Evolutionary conservation across 768 basidiomycete genomes (phyloP).

Genomic region (Lanmaoa rubissima): DNA sequence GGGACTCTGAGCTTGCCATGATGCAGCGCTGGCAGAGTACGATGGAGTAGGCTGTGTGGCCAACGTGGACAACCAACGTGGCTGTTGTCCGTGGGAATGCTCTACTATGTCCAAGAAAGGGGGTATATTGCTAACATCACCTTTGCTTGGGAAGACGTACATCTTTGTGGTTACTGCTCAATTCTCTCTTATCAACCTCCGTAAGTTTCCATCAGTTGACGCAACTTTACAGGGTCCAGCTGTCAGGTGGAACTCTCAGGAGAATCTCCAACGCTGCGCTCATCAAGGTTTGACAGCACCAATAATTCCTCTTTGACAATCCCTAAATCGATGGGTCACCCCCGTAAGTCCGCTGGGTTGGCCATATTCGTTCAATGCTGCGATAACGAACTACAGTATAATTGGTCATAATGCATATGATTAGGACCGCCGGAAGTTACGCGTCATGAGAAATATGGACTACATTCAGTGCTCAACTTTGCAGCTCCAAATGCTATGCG

Average conservation of each 20-base stretch:
- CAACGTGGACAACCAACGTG: constrained; percentile 10
- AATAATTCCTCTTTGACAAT: constrained; percentile 19
- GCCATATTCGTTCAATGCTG: constrained; percentile 6
- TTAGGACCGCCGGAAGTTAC: neutral
- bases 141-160: constrained; percentile 18
- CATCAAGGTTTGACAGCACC: constrained; percentile 30
- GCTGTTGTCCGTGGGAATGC: constrained; percentile 24
- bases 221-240: constrained; percentile 23
- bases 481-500: neutral
- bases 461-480: neutral
- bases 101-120: neutral
- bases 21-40: neutral
- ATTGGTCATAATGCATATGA: neutral
- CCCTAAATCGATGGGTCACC: constrained; percentile 17
- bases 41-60: constrained; percentile 16
- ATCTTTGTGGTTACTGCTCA: constrained; percentile 15
- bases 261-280: constrained; percentile 7
- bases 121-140: constrained; percentile 3
- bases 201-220: constrained; percentile 23
- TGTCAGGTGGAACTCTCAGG: constrained; percentile 20
- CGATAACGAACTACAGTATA: constrained; percentile 11
- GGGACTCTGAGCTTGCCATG: constrained; percentile 25
- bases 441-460: neutral
- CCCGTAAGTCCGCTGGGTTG: constrained; percentile 22
- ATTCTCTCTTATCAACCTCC: constrained; percentile 24